Evolutionary conservation across 2,329 filamentous ascomycete genomes (phyloP), one percentile per base, ranked within the genome.

Genomic region (Parafenestella ontariensis): DNA sequence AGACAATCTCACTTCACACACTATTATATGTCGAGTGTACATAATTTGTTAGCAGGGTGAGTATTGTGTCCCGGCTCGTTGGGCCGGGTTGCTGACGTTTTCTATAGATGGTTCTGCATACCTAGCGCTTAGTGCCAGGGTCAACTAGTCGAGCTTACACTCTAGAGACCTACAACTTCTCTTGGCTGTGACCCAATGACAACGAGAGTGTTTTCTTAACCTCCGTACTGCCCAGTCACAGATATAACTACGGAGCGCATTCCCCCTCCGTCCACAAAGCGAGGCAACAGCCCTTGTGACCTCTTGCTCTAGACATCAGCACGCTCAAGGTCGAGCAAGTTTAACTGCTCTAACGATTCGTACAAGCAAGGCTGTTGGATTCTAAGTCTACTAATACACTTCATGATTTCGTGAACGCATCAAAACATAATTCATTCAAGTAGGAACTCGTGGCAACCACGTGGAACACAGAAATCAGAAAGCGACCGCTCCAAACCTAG

Each of bases 81-180:
- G 56, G 51, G 61, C 56, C 33, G 13, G 34, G 45, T 41, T 21
- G 58, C 59, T 63, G 58, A 55, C 50, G 42, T 31, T 42, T 54
- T 44, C 44, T 36, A 53, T 31, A 46, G 34, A 29, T 44, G 8
- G 31, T 5, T 5, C 5, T 15, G 4, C 31, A 34, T n/a, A n/a
- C 31, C 31, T 6, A 34, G 15, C 13, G 31, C 31, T 34, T n/a
- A 17, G 13, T 5, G 13, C 31, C 15, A n/a, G 31, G 31, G 31
- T 34, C 2, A 13, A 34, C 15, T 13, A 34, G 31, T 13, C 31
- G 15, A 34, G 10, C 15, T 5, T 15, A 8, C 31, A 8, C 4
- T 34, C 15, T n/a, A n/a, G 31, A 34, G 13, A 8, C 15, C 3
- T 34, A 34, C 15, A 15, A 2, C 4, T n/a, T 34, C 31, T n/a